Conservation (phyloP, 306 rosid genomes). For the Cyclanthera cordifolia region DNA sequence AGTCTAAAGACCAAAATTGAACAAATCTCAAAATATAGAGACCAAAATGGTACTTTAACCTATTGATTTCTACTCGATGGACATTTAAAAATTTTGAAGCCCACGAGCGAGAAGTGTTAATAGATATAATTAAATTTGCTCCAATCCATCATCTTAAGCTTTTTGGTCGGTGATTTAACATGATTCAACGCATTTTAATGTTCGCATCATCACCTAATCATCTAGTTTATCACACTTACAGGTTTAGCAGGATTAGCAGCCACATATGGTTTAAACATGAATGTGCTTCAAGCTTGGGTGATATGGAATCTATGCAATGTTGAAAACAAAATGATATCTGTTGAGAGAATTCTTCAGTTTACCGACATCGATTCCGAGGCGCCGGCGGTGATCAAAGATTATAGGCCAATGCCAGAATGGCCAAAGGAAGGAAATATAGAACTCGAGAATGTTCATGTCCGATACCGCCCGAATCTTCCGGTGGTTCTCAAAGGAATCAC, state of each 20-base stretch:
- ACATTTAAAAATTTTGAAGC: too few relatives aligned
- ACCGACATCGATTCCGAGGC: conserved; percentile 61
- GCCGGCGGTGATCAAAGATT: conserved; percentile 35
- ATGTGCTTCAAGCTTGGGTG: conserved; percentile 79
- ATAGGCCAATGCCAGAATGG: conserved; percentile 61
- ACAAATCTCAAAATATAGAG: too few relatives aligned
- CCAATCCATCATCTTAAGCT: too few relatives aligned
- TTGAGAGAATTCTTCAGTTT: conserved; percentile 71
- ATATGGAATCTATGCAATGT: conserved; percentile 89
- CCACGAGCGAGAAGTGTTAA: too few relatives aligned
- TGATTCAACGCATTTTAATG: too few relatives aligned
- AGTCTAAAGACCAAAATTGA: too few relatives aligned
- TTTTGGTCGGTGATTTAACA: too few relatives aligned
- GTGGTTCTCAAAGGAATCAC: conserved; percentile 64
- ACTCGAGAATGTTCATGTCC: conserved; percentile 45
- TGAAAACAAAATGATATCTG: conserved; percentile 86
- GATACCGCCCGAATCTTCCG: conserved; percentile 51
- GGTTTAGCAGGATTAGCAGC: conserved; percentile 84
- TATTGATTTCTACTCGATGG: too few relatives aligned
- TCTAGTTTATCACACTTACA: conserved; percentile 17
- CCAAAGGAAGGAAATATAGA: conserved; percentile 57
- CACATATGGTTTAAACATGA: conserved; percentile 64
- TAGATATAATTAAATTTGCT: too few relatives aligned
- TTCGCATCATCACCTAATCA: neutral
- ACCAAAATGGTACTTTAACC: too few relatives aligned